Percentiles rank a stretch among this genome's conserved stretches.
These are phyloP conservation scores for Candida sakaeoensis DNA, from an alignment of 805 yeast species.

Conservation along the genomic window DNA sequence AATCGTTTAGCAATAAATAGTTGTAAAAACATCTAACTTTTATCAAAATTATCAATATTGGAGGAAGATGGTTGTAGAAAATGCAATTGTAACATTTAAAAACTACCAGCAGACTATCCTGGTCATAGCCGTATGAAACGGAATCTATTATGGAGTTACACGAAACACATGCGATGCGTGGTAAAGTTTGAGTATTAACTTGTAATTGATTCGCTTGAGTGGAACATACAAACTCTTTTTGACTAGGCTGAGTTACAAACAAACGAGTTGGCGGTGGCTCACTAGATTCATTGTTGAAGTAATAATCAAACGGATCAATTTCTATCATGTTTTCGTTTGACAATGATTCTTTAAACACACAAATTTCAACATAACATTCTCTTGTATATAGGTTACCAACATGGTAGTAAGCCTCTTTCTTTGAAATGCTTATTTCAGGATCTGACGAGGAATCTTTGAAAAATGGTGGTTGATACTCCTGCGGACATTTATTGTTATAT, in stretches of 20 bases:
- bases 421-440: constrained; percentile 26
- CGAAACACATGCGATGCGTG: constrained; percentile 17
- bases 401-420: not conserved
- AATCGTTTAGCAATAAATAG: constrained; percentile 16
- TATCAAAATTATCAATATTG: constrained; percentile 25
- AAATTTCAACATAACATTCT: constrained; percentile 14
- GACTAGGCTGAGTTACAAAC: not conserved
- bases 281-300: not conserved
- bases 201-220: too few species aligned
- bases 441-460: constrained; percentile 42
- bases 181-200: constrained; percentile 6
- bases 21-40: constrained; percentile 32
- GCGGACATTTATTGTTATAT: constrained; percentile 47
- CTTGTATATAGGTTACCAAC: constrained; percentile 11
- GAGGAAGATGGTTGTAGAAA: constrained; percentile 19
- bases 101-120: not conserved
- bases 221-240: too few species aligned
- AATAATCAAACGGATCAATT: constrained; percentile 27
- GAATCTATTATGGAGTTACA: constrained; percentile 31
- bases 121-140: constrained; percentile 30
- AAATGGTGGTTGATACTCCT: constrained; percentile 46
- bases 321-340: not conserved
- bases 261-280: not conserved
- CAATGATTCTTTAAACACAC: constrained; percentile 16
- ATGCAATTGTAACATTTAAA: constrained; percentile 17